phyloP scores from a whole-genome alignment of 257 asterid species.

The Solanum gandarillasii region DNA sequence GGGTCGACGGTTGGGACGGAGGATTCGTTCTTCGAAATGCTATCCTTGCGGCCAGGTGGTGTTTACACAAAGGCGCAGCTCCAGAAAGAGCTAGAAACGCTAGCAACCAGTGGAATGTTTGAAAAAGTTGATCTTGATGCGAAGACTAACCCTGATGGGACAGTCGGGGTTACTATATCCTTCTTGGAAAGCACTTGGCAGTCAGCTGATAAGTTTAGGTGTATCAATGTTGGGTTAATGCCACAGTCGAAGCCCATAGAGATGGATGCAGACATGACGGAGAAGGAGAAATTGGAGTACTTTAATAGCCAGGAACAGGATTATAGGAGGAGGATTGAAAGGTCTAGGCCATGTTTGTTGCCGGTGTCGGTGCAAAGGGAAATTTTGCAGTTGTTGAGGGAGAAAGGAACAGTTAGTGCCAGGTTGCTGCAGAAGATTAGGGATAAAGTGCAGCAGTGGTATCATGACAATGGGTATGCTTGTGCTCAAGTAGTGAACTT shows the following conservation, averaged over 20 bases:
- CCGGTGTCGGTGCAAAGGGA: constrained; percentile 61
- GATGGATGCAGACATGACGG: constrained; percentile 95
- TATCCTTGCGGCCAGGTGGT: constrained; percentile 81
- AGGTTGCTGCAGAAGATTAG: constrained; percentile 90
- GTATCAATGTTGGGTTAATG: constrained; percentile 88
- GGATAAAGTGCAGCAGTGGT: constrained; percentile 94
- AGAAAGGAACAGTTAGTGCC: constrained; percentile 72
- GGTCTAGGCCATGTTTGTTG: constrained; percentile 80
- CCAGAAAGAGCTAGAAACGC: constrained; percentile 78
- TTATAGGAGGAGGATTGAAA: constrained; percentile 66
- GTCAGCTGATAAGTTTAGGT: constrained; percentile 71
- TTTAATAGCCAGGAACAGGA: constrained; percentile 65
- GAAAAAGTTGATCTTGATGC: constrained; percentile 84
- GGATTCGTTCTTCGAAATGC: constrained; percentile 93
- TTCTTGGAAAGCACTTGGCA: constrained; percentile 86
- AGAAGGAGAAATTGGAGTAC: constrained; percentile 63
- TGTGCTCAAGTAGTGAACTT: constrained; percentile 95
- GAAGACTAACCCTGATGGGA: constrained; percentile 80
- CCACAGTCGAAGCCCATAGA: constrained; percentile 79
- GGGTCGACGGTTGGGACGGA: constrained; percentile 60
- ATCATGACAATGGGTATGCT: constrained; percentile 84
- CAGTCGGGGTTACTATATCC: constrained; percentile 55
- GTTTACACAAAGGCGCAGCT: constrained; percentile 82
- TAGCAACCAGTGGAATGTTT: constrained; percentile 85
- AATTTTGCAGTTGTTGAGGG: constrained; percentile 61